Base-by-base conservation (phyloP, 805 yeast genomes). In the Debaryomyces castellii region DNA sequence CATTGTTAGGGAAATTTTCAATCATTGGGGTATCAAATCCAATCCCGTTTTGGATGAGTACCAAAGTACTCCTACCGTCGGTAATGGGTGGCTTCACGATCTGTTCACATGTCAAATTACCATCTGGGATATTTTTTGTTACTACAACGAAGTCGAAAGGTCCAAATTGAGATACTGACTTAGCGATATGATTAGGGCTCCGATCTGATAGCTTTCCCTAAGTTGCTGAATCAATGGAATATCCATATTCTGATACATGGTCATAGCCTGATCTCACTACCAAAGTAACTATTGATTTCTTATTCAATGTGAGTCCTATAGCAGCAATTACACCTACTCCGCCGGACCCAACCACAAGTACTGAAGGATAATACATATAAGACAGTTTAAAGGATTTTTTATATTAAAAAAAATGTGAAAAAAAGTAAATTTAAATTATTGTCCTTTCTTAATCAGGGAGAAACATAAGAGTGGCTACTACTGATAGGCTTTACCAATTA, bases 291-390 rank as follows among this genome's bases (percentile, higher is more conserved):
- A 60, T 58, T n/a, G 59, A 57, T 2, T 62, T 46, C 4, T 51
- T 47, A 28, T 59, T 58, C 36, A 59, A 58, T 45, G 55, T 53
- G 28, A 69, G 53, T 1, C 62, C 54, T 22, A 62, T 59, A 3
- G 69, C 66, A 2, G 66, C 64, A 22, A 66, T 58, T 6, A 59
- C 48, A 6, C 74, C 73, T 5, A 68, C 71, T 14, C 73, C 73
- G 5, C 73, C 74, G 2, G 66, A 54, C 3, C 74, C 73, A 21
- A 68, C 51, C 24, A 58, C 47, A 27, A 67, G 57, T 10, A 67
- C 52, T 41, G 53, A 60, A n/a, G 44, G 18, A 30, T 30, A 30
- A 30, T 30, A 30, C 34, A 30, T 30, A 23, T 12, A 30, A 16
- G 20, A 30, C 8, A 30, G 17, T 28, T 28, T 2, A 12, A 16